Conservation (phyloP, 768 basidiomycete species). For the Boletales sp. region DNA sequence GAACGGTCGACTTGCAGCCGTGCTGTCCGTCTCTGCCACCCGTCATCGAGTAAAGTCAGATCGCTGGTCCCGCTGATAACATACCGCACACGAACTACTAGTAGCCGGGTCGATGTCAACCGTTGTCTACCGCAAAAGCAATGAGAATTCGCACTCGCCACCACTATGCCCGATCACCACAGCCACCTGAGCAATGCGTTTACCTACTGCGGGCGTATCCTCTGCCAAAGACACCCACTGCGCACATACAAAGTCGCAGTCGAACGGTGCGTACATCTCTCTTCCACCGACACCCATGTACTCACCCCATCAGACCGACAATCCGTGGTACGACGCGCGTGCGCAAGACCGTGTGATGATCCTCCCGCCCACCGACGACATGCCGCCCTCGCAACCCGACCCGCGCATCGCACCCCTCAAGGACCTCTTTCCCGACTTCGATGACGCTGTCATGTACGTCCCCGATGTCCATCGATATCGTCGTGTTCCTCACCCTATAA, state of each 20-base stretch:
- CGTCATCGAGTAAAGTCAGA: no score
- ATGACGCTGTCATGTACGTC: conserved; percentile 64
- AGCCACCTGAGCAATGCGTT: no score
- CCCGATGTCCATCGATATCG: not conserved
- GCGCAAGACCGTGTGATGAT: conserved; percentile 16
- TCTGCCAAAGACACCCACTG: not conserved
- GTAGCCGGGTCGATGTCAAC: no score
- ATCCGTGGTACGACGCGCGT: conserved; percentile 8
- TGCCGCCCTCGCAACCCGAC: conserved; percentile 23
- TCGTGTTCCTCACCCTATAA: not conserved
- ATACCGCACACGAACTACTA: no score
- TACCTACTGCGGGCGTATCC: no score
- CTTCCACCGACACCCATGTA: not conserved
- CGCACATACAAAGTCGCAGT: conserved; percentile 6
- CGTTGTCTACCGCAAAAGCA: no score
- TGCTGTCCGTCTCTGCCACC: no score
- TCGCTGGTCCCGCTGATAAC: no score
- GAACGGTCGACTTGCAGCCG: no score
- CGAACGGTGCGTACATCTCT: not conserved
- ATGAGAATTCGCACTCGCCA: no score
- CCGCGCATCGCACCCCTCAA: conserved; percentile 53
- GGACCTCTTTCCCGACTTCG: conserved; percentile 79
- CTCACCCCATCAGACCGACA: conserved; percentile 5
- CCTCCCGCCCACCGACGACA: conserved; percentile 8
- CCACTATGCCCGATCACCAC: no score